Base-by-base conservation (phyloP, 2,329 filamentous ascomycete species). In the Calonectria henricotiae region DNA sequence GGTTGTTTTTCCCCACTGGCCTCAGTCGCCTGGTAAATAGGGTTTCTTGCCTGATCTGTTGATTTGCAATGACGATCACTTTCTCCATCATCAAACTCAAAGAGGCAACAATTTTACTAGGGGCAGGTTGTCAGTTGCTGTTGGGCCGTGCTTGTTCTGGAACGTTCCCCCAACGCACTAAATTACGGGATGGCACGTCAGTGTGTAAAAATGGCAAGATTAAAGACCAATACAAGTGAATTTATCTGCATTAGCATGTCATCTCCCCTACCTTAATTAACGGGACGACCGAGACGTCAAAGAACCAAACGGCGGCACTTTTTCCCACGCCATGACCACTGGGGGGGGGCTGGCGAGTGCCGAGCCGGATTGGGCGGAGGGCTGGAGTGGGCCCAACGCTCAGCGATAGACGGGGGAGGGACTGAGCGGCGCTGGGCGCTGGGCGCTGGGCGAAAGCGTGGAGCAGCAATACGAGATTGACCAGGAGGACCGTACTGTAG, bases 1-100 rank as follows among this genome's bases (percentile, higher is more conserved):
- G n/a, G 13, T 12, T 8, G 3, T 44, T 25, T 12, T 51, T 58
- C 32, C 20, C 51, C 51, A 41, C 51, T 27, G 32, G 47, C 47
- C 15, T 51, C 6, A 15, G 12, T 30, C 46, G 15, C 46, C 25
- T 49, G 46, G 46, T 20, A 27, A 27, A 49, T 17, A 13, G 17
- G 20, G 30, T 35, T 54, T 20, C 11, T 37, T 17, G 17, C n/a
- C 51, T 58, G 8, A 32, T 17, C 32, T 39, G 20, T 5, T 39
- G 51, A 25, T 39, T 39, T 27, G 8, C 20, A 30, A 15, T 58
- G 51, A 35, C 51, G 51, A 58, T 39, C 51, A 12, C 51, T 23
- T 39, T 5, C 35, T 39, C 32, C 51, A 58, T 58, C 51, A 58
- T 58, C 35, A 58, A 58, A 58, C 51, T 58, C 51, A 58, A 58